A percentile compares a stretch with the other conserved stretches of the same genome.
phyloP scores from a whole-genome alignment of 345 rosid genomes.

The Kernera saxatilis region DNA sequence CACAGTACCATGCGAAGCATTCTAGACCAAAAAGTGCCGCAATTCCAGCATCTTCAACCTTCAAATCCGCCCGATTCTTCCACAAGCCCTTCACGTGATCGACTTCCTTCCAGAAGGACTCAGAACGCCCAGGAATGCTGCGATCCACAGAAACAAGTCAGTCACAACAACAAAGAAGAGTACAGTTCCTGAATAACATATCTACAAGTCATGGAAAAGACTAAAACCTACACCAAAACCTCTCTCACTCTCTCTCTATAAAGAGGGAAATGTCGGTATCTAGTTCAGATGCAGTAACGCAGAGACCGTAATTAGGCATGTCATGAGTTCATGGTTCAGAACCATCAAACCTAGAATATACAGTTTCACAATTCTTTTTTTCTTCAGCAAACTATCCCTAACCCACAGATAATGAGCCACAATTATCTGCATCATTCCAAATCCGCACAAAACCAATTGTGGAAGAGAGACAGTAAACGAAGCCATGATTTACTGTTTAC shows the following conservation, averaged over 20 bases:
- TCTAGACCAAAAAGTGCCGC: conserved; percentile 67
- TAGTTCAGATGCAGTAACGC: background rate
- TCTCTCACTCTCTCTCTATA: no score
- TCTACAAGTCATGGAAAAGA: background rate
- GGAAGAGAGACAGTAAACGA: background rate
- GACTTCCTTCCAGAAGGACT: conserved; percentile 61
- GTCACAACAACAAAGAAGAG: background rate
- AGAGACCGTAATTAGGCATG: background rate
- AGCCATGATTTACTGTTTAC: background rate
- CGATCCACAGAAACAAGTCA: conserved; percentile 9
- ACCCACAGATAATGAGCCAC: background rate
- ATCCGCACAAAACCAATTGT: background rate
- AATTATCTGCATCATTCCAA: background rate
- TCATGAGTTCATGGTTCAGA: background rate
- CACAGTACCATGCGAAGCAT: conserved; percentile 69
- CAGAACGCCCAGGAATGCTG: conserved; percentile 55
- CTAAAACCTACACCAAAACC: background rate
- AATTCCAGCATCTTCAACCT: conserved; percentile 59
- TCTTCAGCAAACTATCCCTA: background rate
- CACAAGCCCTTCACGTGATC: conserved; percentile 45
- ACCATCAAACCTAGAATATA: background rate
- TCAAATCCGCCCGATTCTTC: conserved; percentile 56
- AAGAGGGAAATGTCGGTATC: background rate
- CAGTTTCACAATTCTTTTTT: background rate
- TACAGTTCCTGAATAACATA: background rate